Percentiles rank a stretch among this genome's conserved stretches.
Evolutionary conservation across 1,139 yeast genomes (phyloP).

Genomic region (Blastobotrys arbuscula): DNA sequence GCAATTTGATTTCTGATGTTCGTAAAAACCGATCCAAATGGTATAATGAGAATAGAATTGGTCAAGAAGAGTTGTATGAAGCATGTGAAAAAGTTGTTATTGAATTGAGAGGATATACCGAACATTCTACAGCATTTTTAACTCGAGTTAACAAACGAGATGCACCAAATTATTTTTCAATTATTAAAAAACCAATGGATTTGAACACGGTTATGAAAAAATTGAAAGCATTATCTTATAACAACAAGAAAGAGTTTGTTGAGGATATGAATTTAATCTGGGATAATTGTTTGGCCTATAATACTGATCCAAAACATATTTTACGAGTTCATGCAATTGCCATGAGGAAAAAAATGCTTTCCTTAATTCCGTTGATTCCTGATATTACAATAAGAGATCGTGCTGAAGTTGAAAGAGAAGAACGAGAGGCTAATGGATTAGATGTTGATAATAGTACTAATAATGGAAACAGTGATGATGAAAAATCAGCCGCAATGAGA

Average conservation of each 20-base stretch:
- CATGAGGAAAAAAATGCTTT: slow-evolving; percentile 83
- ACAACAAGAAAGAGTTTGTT: slow-evolving; percentile 80
- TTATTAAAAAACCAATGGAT: slow-evolving; percentile 95
- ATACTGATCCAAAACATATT: slow-evolving; percentile 93
- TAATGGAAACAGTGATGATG: slow-evolving; percentile 22
- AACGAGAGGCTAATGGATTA: slow-evolving; percentile 43
- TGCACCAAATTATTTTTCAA: slow-evolving; percentile 90
- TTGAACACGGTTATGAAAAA: slow-evolving; percentile 90
- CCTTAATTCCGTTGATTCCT: slow-evolving; percentile 78
- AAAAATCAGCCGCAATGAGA: slow-evolving; percentile 12
- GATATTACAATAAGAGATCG: slow-evolving; percentile 77
- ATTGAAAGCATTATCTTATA: slow-evolving; percentile 72
- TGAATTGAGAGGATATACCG: slow-evolving; percentile 87
- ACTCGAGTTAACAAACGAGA: slow-evolving; percentile 94
- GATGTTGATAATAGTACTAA: slow-evolving; percentile 10
- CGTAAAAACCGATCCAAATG: slow-evolving; percentile 93
- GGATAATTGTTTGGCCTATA: slow-evolving; percentile 89
- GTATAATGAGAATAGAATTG: slow-evolving; percentile 91
- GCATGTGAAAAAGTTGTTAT: slow-evolving; percentile 93
- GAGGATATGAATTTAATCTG: slow-evolving; percentile 92
- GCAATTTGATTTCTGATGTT: slow-evolving; percentile 84
- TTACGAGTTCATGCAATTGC: slow-evolving; percentile 89
- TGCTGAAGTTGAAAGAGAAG: slow-evolving; percentile 81
- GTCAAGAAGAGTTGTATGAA: slow-evolving; percentile 96
- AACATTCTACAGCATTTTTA: slow-evolving; percentile 92